Conservation (phyloP, 495 filamentous ascomycete genomes). For the Penicillium simplicissimum region DNA sequence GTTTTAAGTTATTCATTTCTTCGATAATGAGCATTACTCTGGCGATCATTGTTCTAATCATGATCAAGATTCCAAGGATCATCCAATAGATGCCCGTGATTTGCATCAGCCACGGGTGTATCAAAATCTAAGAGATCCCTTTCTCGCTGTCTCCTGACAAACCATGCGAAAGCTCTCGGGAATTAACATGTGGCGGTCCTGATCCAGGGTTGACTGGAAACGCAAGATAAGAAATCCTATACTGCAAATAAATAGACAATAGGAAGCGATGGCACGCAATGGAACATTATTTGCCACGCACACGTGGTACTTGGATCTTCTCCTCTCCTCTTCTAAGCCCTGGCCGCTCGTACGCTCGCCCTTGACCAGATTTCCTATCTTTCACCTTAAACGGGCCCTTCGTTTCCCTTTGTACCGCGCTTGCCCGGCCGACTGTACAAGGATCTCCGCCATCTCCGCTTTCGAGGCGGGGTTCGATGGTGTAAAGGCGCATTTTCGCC, state of each 20-base stretch:
- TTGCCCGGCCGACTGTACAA: slow-evolving; percentile 1
- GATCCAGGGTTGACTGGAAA: neutral
- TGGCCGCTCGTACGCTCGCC: neutral
- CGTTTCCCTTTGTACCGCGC: slow-evolving; percentile 2
- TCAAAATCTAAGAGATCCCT: neutral
- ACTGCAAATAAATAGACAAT: too few relatives aligned
- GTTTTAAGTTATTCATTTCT: neutral
- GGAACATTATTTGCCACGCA: neutral
- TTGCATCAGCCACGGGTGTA: neutral
- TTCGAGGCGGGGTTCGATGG: slow-evolving; percentile 25
- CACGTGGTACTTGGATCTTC: neutral
- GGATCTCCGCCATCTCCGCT: slow-evolving; percentile 30
- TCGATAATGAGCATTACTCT: neutral
- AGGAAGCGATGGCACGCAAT: too few relatives aligned
- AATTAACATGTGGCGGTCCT: neutral
- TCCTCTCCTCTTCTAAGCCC: too few relatives aligned
- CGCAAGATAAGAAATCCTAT: neutral
- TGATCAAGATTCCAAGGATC: neutral
- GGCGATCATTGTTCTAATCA: neutral
- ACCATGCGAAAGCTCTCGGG: neutral
- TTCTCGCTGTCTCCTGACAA: neutral
- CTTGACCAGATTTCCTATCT: neutral
- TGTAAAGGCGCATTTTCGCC: too few relatives aligned
- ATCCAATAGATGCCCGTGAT: neutral
- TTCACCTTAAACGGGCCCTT: neutral